phyloP scores from a whole-genome alignment of 2,329 filamentous ascomycete species.

The Camptophora hylomeconis region DNA sequence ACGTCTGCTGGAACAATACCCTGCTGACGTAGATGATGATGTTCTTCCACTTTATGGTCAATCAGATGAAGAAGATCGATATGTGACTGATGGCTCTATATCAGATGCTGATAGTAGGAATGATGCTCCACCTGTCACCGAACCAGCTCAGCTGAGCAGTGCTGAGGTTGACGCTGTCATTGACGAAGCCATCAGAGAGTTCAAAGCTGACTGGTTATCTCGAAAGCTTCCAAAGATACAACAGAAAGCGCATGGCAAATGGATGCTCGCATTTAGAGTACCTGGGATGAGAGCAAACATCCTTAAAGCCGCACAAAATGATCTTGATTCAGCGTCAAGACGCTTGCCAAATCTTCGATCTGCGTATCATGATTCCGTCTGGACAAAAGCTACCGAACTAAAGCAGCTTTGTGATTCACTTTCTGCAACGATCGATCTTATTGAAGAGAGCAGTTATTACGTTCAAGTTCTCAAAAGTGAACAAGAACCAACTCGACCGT shows the following conservation, averaged over 20 bases:
- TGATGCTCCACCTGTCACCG: slow-evolving; percentile 14
- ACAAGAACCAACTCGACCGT: slow-evolving; percentile 1
- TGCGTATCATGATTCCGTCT: too few species aligned
- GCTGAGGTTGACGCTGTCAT: slow-evolving; percentile 42
- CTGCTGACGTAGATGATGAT: slow-evolving; percentile 25
- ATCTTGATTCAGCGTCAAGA: too few species aligned
- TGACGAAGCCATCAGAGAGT: slow-evolving; percentile 38
- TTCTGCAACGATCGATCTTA: slow-evolving; percentile 2
- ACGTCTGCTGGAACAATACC: slow-evolving; percentile 31
- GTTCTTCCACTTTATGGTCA: slow-evolving; percentile 42
- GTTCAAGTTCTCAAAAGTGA: slow-evolving; percentile 2
- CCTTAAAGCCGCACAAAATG: too few species aligned
- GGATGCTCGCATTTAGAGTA: slow-evolving; percentile 50
- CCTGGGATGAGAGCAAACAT: too few species aligned
- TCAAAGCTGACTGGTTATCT: slow-evolving; percentile 45
- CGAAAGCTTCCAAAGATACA: slow-evolving; percentile 43
- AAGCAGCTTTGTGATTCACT: slow-evolving; percentile 1
- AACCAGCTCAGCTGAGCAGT: slow-evolving; percentile 23
- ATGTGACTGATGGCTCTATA: too few species aligned
- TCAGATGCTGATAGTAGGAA: too few species aligned
- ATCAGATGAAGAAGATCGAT: slow-evolving; percentile 37
- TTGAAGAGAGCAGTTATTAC: slow-evolving; percentile 5
- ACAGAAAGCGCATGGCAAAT: slow-evolving; percentile 46
- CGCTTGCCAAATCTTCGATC: too few species aligned
- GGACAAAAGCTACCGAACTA: too few species aligned